A percentile compares a stretch with the other conserved stretches of the same genome.
phyloP scores from a whole-genome alignment of 768 basidiomycete genomes.

The Pisolithus marmoratus region DNA sequence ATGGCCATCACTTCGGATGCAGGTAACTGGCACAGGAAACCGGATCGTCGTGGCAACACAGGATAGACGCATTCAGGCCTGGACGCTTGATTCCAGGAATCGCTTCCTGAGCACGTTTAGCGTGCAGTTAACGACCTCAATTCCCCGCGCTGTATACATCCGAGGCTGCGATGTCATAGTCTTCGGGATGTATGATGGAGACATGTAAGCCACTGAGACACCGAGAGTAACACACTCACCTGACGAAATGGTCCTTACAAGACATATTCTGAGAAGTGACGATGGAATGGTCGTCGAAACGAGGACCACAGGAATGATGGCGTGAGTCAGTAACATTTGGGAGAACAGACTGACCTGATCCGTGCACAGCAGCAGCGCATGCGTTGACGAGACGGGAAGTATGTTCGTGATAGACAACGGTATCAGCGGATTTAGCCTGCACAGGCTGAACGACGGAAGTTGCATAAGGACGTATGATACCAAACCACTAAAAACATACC shows the following conservation, averaged over 20 bases:
- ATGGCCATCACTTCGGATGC: no score
- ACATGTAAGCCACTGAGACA: not conserved
- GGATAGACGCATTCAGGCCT: not conserved
- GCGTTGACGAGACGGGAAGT: not conserved
- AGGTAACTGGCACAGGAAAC: not conserved
- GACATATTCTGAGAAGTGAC: not conserved
- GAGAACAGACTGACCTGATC: not conserved
- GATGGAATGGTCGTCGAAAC: not conserved
- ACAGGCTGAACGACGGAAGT: not conserved
- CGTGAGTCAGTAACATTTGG: not conserved
- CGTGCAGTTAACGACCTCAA: not conserved
- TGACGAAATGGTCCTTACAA: not conserved
- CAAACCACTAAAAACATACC: constrained; percentile 2
- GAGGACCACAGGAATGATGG: not conserved
- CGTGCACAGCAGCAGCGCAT: not conserved
- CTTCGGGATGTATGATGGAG: not conserved
- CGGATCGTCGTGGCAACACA: not conserved
- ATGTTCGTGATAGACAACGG: constrained; percentile 1
- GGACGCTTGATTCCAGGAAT: not conserved
- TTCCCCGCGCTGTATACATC: not conserved
- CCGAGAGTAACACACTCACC: not conserved
- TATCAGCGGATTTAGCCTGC: not conserved
- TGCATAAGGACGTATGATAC: constrained; percentile 3
- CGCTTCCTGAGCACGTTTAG: not conserved
- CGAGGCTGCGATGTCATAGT: not conserved